Base-by-base conservation (phyloP, 2,329 filamentous ascomycete genomes). In the Mycosphaerella sp. region DNA sequence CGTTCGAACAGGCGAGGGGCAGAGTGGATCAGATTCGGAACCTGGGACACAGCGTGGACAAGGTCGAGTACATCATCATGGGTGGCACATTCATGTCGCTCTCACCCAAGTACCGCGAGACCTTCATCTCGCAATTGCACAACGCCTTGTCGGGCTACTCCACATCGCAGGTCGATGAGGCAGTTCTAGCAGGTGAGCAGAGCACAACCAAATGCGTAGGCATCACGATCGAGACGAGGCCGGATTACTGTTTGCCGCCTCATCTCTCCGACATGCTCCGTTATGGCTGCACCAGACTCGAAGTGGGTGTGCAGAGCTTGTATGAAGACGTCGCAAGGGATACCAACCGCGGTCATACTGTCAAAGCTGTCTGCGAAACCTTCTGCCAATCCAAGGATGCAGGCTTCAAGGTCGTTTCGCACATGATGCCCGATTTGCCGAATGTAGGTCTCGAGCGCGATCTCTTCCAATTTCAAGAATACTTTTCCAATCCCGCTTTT, bases 51-150 rank as follows among this genome's bases (percentile, higher is more conserved):
- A 95, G 89, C 44, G 93, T 98, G 45, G 93, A 98, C 75, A 98
- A 98, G 72, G 93, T 98, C 23, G 93, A 98, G 76, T 98, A 97
- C 72, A 98, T 98, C 68, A 95, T 98, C 69, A 98, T 98, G 93
- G 93, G 93, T 56, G 93, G 93, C 62, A 98, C 93, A 0, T 98
- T 98, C 73, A 98, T 98, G 95, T 97, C 92, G 2, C 74, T 98
- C 26, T 80, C 92, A 7, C 84, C 90, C 65, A 84, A 86, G 23
- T 98, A 98, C 71, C 80, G 93, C 29, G 89, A 98, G 58, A 84
- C 88, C 53, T 98, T 98, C 66, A 95, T 98, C 56, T 86, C 90
- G 1, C 92, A 96, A 67, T 79, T 98, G 48, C 93, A 98, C 74
- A 98, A 98, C 68, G 93, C 93, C 1, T 81, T 98, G 6, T 96